Percentiles rank a stretch among this genome's conserved stretches.
phyloP scores from a whole-genome alignment of 2,329 filamentous ascomycete genomes.

The Claviceps sp. region DNA sequence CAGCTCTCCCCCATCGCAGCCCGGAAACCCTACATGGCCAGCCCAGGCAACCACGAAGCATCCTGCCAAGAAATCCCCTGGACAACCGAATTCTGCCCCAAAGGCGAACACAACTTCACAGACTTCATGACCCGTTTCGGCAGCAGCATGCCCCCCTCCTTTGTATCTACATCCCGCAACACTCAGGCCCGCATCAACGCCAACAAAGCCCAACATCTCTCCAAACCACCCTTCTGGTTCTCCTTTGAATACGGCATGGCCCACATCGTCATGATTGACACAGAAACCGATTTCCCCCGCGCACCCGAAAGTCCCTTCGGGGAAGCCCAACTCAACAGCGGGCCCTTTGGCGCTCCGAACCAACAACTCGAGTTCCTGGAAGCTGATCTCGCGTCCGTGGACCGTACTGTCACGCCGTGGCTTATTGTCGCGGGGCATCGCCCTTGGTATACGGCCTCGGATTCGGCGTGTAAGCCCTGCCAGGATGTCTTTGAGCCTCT shows the following conservation, averaged over 20 bases:
- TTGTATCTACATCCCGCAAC: slow-evolving; percentile 32
- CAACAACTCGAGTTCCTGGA: slow-evolving; percentile 42
- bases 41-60: slow-evolving; percentile 42
- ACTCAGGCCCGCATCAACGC: slow-evolving; percentile 27
- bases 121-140: slow-evolving; percentile 44
- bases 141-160: slow-evolving; percentile 35
- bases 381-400: slow-evolving; percentile 41
- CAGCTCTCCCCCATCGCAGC: slow-evolving; percentile 28
- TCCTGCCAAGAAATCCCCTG: slow-evolving; percentile 31
- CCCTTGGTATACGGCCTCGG: slow-evolving; percentile 32
- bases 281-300: slow-evolving; percentile 15
- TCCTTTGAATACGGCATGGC: slow-evolving; percentile 17
- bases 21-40: slow-evolving; percentile 35
- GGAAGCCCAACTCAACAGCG: slow-evolving; percentile 23
- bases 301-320: slow-evolving; percentile 17
- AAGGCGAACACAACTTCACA: slow-evolving; percentile 46
- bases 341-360: slow-evolving; percentile 32
- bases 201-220: slow-evolving; percentile 27
- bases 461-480: slow-evolving; percentile 28
- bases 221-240: slow-evolving; percentile 13
- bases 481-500: slow-evolving; percentile 38
- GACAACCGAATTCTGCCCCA: slow-evolving; percentile 26
- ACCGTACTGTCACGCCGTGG: slow-evolving; percentile 23
- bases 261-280: slow-evolving; percentile 21
- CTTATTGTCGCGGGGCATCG: slow-evolving; percentile 21